Evolutionary conservation across 2,329 filamentous ascomycete genomes (phyloP).

Genomic region (Epichloe scottii): DNA sequence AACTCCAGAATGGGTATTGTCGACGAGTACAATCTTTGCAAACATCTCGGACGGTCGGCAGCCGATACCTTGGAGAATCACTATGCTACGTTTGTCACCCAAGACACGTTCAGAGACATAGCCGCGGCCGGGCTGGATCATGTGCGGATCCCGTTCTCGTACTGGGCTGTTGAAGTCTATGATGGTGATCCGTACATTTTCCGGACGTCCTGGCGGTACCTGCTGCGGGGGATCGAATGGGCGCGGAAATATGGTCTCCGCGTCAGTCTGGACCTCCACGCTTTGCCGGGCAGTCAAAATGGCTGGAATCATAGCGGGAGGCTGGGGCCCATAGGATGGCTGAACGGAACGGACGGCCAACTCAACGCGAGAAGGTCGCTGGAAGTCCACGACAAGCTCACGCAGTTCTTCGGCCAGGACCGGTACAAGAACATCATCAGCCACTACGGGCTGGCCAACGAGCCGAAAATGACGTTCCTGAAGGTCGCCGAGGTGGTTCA

Average conservation of each 20-base stretch:
- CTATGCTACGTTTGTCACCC: constrained; percentile 79
- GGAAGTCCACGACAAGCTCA: constrained; percentile 76
- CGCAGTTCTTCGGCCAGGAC: constrained; percentile 83
- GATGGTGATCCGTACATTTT: constrained; percentile 78
- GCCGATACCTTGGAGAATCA: constrained; percentile 72
- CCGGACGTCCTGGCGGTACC: constrained; percentile 82
- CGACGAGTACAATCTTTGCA: constrained; percentile 75
- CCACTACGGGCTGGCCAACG: constrained; percentile 91
- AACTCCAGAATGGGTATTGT: constrained; percentile 55
- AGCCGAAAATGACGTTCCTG: constrained; percentile 76
- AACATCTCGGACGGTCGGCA: constrained; percentile 53
- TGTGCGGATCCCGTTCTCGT: constrained; percentile 88
- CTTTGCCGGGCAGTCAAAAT: constrained; percentile 85
- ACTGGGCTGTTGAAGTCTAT: constrained; percentile 86
- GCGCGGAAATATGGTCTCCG: constrained; percentile 83
- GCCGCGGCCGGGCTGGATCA: constrained; percentile 83
- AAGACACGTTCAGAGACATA: constrained; percentile 75
- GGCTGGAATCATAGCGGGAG: constrained; percentile 95
- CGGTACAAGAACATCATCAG: constrained; percentile 85
- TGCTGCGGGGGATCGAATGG: constrained; percentile 87
- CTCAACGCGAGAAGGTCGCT: constrained; percentile 70
- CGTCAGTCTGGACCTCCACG: constrained; percentile 87
- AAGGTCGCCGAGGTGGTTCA: constrained; percentile 51
- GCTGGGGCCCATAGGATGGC: constrained; percentile 70
- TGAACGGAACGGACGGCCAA: constrained; percentile 77